Evolutionary conservation across 768 basidiomycete genomes (phyloP).

Genomic region (Lentinula detonsa): DNA sequence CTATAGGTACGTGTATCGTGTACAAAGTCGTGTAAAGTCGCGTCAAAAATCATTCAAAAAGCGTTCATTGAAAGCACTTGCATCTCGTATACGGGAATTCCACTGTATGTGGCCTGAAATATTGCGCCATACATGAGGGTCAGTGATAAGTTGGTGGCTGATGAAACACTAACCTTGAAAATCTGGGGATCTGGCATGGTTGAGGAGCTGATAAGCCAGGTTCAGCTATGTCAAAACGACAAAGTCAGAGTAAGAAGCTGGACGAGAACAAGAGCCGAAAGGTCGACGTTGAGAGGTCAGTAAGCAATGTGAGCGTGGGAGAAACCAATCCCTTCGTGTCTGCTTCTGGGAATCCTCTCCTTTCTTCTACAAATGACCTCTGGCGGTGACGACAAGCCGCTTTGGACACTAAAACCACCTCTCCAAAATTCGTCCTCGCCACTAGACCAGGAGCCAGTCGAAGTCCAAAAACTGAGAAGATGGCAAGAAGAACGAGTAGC

Average conservation of each 20-base stretch:
- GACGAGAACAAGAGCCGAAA: neutral
- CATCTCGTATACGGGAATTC: conserved; percentile 92
- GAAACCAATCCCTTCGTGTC: neutral
- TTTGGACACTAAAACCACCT: conserved; percentile 29
- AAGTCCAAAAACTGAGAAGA: conserved; percentile 51
- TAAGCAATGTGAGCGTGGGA: neutral
- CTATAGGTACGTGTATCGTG: conserved; percentile 40
- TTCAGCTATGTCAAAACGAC: neutral
- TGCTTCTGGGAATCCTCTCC: neutral
- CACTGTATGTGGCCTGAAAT: conserved; percentile 82
- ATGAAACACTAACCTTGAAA: conserved; percentile 61
- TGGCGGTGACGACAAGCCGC: neutral
- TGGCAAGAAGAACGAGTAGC: conserved; percentile 76
- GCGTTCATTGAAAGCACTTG: conserved; percentile 29
- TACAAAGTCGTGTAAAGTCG: conserved; percentile 27
- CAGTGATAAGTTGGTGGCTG: conserved; percentile 12
- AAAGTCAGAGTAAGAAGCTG: neutral
- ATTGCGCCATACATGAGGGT: conserved; percentile 12
- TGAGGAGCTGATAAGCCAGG: neutral
- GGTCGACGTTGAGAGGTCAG: neutral
- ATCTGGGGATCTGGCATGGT: conserved; percentile 80
- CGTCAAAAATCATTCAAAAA: conserved; percentile 16
- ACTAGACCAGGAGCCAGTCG: conserved; percentile 51
- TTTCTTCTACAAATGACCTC: neutral
- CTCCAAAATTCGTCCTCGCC: conserved; percentile 49